phyloP scores from a whole-genome alignment of 768 basidiomycete species.

The Leccinum arenicola region DNA sequence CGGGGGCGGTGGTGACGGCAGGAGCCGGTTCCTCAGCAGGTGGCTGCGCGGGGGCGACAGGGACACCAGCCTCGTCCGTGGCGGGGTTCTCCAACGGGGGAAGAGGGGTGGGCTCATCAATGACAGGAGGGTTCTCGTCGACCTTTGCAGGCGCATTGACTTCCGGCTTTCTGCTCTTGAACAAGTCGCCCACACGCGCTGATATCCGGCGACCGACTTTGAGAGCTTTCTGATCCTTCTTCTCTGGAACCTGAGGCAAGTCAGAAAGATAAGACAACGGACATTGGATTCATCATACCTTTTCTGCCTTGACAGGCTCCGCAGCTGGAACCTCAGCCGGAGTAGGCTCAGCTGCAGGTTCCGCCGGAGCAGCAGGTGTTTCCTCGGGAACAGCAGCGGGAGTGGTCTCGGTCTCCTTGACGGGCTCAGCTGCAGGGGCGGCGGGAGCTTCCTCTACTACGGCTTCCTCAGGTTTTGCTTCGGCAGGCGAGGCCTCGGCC shows the following conservation, averaged over 20 bases:
- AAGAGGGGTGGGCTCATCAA: conserved; percentile 78
- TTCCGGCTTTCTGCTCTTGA: conserved; percentile 71
- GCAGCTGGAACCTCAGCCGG: conserved; percentile 36
- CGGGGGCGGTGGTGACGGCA: conserved; percentile 47
- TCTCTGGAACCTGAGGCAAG: conserved; percentile 38
- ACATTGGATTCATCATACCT: conserved; percentile 34
- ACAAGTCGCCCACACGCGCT: conserved; percentile 76
- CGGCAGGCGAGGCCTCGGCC: conserved; percentile 35
- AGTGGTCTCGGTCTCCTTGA: conserved; percentile 52
- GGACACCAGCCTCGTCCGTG: conserved; percentile 39
- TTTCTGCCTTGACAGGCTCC: conserved; percentile 54
- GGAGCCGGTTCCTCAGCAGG: conserved; percentile 40
- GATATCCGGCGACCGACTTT: conserved; percentile 86
- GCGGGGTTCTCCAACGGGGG: conserved; percentile 84
- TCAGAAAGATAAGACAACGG: neutral
- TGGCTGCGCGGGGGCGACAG: conserved; percentile 31
- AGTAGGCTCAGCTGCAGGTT: conserved; percentile 30
- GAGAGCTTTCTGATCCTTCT: conserved; percentile 45
- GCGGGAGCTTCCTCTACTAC: conserved; percentile 41
- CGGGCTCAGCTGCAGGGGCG: neutral
- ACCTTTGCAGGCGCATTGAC: conserved; percentile 73
- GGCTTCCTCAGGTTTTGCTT: conserved; percentile 30
- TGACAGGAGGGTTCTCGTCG: conserved; percentile 85
- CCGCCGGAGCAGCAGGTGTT: conserved; percentile 24
- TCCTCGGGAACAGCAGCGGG: conserved; percentile 27